Evolutionary conservation across 108 stramenopile genomes (phyloP).

Genomic region (Cyclostephanos tholiformis): DNA sequence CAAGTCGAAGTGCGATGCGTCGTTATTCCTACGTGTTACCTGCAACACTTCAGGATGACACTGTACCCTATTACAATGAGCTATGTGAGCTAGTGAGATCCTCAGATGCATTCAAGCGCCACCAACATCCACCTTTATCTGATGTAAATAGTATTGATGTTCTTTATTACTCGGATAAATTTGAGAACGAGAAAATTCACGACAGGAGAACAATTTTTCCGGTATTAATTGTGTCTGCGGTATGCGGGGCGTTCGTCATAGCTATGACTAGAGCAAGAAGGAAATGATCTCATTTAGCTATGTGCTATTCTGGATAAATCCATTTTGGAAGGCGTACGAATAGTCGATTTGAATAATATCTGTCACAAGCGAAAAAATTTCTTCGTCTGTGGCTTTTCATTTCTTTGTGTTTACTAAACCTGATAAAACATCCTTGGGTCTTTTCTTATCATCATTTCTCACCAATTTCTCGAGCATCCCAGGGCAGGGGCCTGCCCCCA

Average conservation of each 20-base stretch:
- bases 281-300: slow-evolving; percentile 3
- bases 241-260: background rate
- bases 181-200: background rate
- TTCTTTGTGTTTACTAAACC: slow-evolving; percentile 42
- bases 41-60: slow-evolving; percentile 43
- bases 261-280: slow-evolving; percentile 6
- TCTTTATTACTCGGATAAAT: slow-evolving; percentile 14
- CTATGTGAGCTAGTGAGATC: slow-evolving; percentile 16
- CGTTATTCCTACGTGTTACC: slow-evolving; percentile 51
- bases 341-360: slow-evolving; percentile 50
- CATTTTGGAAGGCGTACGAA: slow-evolving; percentile 26
- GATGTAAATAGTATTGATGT: slow-evolving; percentile 15
- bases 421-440: slow-evolving; percentile 30
- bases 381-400: slow-evolving; percentile 20
- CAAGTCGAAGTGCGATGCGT: slow-evolving; percentile 34
- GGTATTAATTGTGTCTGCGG: slow-evolving; percentile 7
- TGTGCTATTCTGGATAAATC: background rate
- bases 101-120: slow-evolving; percentile 19
- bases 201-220: background rate
- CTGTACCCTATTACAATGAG: slow-evolving; percentile 30
- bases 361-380: slow-evolving; percentile 34
- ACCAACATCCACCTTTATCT: slow-evolving; percentile 10
- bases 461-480: slow-evolving; percentile 57
- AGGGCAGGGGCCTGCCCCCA: slow-evolving; percentile 85
- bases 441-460: background rate